Base-by-base conservation (phyloP, 352 stramenopile genomes). In the Globisporangium rhizosaccharum region DNA sequence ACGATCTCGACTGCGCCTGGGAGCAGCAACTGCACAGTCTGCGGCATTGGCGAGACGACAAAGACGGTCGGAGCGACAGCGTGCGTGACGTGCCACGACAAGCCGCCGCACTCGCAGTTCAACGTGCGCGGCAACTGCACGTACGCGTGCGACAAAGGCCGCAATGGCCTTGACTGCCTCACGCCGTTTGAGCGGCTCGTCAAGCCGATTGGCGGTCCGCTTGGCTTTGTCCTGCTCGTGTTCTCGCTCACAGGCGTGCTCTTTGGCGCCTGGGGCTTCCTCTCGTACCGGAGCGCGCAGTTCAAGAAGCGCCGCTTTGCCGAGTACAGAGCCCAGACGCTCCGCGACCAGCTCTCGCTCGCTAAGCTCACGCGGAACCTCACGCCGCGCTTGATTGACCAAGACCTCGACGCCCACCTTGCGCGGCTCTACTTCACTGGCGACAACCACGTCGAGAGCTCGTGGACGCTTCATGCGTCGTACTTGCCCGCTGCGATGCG, bases 121-220 rank as follows among this genome's bases (percentile, higher is more conserved):
- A 93, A 94, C 30, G 74, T 92, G 50, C 73, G 51, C 4, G 85
- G 85, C 12, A 88, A 89, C 39, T 94, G 85, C 57, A 85, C 77
- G 11, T 94, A 94, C 55, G 82, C 79, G 1, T 94, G 85, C 46
- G 80, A 80, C 36, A 92, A 92, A 59, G 85, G 85, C 0, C 79
- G 82, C 8, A 91, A 77, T 37, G 85, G 82, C 6, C 65, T 92
- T 0, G 78, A 92, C 57, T 94, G 85, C 54, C 67, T 93, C 44
- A 94, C 85, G 1, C 85, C 85, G 1, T 94, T 94, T 53, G 85
- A 94, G 61, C 74, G 79, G 1, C 76, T 94, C 26, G 69, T 92
- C 28, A 83, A 92, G 56, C 83, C 83, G 26, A 90, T 94, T 48
- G 85, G 83, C 48, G 85, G 85, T 4, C 73, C 78, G 5, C 49